phyloP scores from a whole-genome alignment of 345 rosid species.

The Populus pruinosa region DNA sequence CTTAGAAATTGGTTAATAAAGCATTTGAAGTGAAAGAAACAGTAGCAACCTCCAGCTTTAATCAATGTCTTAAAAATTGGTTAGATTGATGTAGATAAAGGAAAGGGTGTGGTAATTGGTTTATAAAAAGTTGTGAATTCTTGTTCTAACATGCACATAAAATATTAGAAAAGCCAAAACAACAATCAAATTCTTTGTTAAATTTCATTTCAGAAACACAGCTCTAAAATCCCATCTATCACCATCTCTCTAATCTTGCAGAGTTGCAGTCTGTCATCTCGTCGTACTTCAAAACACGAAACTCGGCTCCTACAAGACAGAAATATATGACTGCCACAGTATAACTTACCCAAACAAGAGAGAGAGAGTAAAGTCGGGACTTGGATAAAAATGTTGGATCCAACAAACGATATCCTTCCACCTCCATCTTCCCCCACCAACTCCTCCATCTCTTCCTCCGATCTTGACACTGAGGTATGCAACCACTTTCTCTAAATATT shows the following conservation, averaged over 20 bases:
- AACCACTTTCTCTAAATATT: not conserved
- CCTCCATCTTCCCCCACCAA: slow-evolving; percentile 65
- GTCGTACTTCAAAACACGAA: not conserved
- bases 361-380: not conserved
- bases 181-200: too few relatives aligned
- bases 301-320: too few relatives aligned
- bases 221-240: not conserved
- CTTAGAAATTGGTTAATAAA: too few relatives aligned
- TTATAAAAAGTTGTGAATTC: not conserved
- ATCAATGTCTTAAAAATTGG: too few relatives aligned
- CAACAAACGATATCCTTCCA: slow-evolving; percentile 37
- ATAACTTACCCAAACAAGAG: not conserved
- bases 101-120: not conserved
- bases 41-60: too few relatives aligned
- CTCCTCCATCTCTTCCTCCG: slow-evolving; percentile 85
- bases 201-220: not conserved
- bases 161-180: too few relatives aligned
- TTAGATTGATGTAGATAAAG: too few relatives aligned
- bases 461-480: slow-evolving; percentile 91
- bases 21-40: too few relatives aligned
- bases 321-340: too few relatives aligned
- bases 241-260: not conserved
- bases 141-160: not conserved
- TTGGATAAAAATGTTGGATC: slow-evolving; percentile 45
- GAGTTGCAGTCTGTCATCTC: not conserved